Base-by-base conservation (phyloP, 495 filamentous ascomycete species). In the Penicillium samsonianum region DNA sequence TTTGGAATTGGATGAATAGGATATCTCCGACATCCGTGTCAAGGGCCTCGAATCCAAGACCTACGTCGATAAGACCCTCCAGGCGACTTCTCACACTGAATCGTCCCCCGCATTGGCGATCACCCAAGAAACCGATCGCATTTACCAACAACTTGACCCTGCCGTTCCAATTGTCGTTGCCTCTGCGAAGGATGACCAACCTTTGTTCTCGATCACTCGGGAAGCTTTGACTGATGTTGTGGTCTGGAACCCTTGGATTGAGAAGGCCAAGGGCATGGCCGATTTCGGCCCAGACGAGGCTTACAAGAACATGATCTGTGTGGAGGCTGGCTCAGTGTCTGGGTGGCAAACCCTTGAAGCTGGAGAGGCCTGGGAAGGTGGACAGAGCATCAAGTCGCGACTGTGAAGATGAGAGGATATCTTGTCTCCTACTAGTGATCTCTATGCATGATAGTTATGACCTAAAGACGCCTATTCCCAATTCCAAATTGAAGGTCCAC, bases 211-310 rank as follows among this genome's bases (percentile, higher is more conserved):
- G 20, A 77, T 97, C 30, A 81, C 84, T 17, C 82, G 95, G 40
- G 89, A 96, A 71, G 91, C 87, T 64, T 76, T 99, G 53, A 75
- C 76, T 52, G 90, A 98, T 51, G 87, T 92, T 31, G 92, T 96
- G 2, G 90, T 99, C 3, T 99, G 95, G 95, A 99, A 99, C 71
- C 95, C 95, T 4, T 97, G 94, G 92, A 79, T 80, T 30, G 89
- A 90, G 52, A 93, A 92, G 72, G 87, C 89, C 8, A 81, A 80
- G 61, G 81, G 80, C 0, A 92, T 98, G 80, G 86, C 77, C 33
- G 94, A 99, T 65, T 96, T 99, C 73, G 85, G 81, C 45, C 93
- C 93, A 4, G 86, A 91, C 64, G 90, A 91, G 55, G 94, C 90
- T 22, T 97, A 86, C 73, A 88, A 89, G 76, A 82, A 90, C 20